A percentile compares a stretch with the other conserved stretches of the same genome.
Evolutionary conservation across 768 basidiomycete species (phyloP).

Genomic region (Hortiboletus flavorubellus): DNA sequence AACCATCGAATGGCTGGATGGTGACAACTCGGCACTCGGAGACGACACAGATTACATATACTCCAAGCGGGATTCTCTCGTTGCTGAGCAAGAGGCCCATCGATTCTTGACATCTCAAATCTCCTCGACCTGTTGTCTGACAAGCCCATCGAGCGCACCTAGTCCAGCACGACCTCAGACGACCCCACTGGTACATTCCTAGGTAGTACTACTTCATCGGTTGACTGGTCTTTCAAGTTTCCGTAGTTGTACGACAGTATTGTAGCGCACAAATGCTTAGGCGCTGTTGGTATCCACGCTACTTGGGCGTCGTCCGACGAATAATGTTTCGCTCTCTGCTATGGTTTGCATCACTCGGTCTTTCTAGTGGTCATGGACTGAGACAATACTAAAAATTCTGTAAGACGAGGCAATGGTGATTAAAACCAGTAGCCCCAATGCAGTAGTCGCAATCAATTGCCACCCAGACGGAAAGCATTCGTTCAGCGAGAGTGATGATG

Average conservation of each 20-base stretch:
- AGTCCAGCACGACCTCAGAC: too few relatives aligned
- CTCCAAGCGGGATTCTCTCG: too few relatives aligned
- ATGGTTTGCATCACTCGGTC: slow-evolving; percentile 29
- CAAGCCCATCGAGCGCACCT: too few relatives aligned
- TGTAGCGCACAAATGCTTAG: not conserved
- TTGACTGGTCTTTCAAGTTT: too few relatives aligned
- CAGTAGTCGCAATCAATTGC: not conserved
- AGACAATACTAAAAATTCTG: not conserved
- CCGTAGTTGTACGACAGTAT: too few relatives aligned
- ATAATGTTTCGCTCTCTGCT: slow-evolving; percentile 30
- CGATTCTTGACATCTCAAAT: not conserved
- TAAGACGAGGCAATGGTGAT: not conserved
- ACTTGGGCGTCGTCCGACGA: slow-evolving; percentile 22
- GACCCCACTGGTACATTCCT: too few relatives aligned
- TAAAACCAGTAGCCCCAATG: not conserved
- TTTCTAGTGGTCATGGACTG: slow-evolving; percentile 31
- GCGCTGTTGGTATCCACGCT: slow-evolving; percentile 33
- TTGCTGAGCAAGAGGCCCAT: too few relatives aligned
- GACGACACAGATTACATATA: too few relatives aligned
- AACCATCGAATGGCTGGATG: too few relatives aligned
- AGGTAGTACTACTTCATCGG: too few relatives aligned
- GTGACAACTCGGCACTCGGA: too few relatives aligned
- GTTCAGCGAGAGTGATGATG: not conserved
- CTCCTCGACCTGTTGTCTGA: too few relatives aligned
- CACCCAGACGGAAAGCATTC: not conserved